A percentile compares a stretch with the other conserved stretches of the same genome.
phyloP scores from a whole-genome alignment of 2,329 filamentous ascomycete genomes.

The Diaporthe nobilis region DNA sequence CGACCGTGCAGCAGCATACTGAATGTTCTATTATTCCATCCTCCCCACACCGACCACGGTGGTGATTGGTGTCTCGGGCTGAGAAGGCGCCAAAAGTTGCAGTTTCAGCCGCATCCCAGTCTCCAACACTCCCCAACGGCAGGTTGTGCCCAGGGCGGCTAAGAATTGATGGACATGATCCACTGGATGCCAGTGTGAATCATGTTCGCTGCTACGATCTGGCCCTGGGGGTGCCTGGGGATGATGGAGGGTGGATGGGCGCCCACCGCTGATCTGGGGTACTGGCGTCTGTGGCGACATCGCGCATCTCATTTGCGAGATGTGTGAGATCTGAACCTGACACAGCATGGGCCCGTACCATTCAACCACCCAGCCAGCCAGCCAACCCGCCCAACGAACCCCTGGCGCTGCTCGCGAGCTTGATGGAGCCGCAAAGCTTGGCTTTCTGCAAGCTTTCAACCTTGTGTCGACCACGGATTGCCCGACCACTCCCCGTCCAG shows the following conservation, averaged over 20 bases:
- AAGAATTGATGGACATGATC: conserved; percentile 21
- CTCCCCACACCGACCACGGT: conserved; percentile 13
- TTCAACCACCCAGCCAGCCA: not conserved
- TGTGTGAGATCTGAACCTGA: conserved; percentile 5
- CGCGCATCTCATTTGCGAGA: conserved; percentile 5
- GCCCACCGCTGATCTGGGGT: conserved; percentile 3
- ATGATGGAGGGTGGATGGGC: not conserved
- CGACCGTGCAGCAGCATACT: conserved; percentile 1
- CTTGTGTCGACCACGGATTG: conserved; percentile 11
- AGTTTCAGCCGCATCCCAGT: conserved; percentile 33
- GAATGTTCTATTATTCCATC: not conserved
- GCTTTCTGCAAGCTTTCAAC: not conserved
- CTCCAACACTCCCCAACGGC: not conserved
- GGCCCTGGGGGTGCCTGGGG: not conserved
- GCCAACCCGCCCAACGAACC: not conserved
- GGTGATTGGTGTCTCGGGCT: conserved; percentile 19
- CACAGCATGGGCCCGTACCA: conserved; percentile 16
- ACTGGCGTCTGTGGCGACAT: not conserved
- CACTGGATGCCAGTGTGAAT: conserved; percentile 25
- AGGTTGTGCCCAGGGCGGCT: conserved; percentile 21
- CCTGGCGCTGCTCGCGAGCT: conserved; percentile 7
- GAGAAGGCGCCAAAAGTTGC: conserved; percentile 24
- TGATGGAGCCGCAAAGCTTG: conserved; percentile 31
- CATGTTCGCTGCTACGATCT: conserved; percentile 24
- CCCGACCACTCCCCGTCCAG: not conserved